Evolutionary conservation across 1,139 yeast species (phyloP).

Genomic region (Saccharomyces hybrid): DNA sequence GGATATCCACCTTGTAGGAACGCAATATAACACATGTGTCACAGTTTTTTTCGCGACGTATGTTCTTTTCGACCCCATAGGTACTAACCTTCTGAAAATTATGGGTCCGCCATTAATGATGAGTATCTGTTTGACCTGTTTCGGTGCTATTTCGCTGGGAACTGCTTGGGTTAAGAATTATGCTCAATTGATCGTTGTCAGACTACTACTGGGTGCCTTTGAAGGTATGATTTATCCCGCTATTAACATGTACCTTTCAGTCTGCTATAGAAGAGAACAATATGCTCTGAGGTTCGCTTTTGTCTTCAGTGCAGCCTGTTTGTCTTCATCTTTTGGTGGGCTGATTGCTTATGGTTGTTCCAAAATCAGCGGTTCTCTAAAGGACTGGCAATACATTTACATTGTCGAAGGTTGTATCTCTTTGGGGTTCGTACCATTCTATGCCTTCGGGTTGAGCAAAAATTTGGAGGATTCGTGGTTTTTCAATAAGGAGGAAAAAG

Average conservation of each 20-base stretch:
- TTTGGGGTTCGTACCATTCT: constrained; percentile 42
- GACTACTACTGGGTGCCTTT: constrained; percentile 45
- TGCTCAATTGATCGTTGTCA: constrained; percentile 40
- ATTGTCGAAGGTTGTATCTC: constrained; percentile 49
- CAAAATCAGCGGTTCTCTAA: constrained; percentile 32
- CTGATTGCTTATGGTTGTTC: constrained; percentile 40
- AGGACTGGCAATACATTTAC: constrained; percentile 55
- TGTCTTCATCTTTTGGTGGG: constrained; percentile 45
- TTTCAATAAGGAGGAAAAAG: constrained; percentile 41
- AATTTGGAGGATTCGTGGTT: constrained; percentile 35
- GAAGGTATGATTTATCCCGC: constrained; percentile 53
- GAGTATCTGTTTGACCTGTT: constrained; percentile 34
- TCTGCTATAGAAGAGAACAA: constrained; percentile 38
- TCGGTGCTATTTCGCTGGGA: constrained; percentile 47
- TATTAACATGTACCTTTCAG: constrained; percentile 36
- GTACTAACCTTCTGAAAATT: constrained; percentile 37
- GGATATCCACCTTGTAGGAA: constrained; percentile 42
- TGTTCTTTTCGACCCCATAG: constrained; percentile 47
- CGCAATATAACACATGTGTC: constrained; percentile 46
- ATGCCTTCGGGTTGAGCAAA: constrained; percentile 23
- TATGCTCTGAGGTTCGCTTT: constrained; percentile 39
- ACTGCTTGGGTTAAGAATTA: constrained; percentile 41
- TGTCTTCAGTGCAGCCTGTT: constrained; percentile 38
- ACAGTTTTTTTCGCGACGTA: constrained; percentile 52
- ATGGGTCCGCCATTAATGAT: constrained; percentile 32